Evolutionary conservation across 345 rosid species (phyloP), one percentile per base, ranked within the genome.

Genomic region (Populus pruinosa): DNA sequence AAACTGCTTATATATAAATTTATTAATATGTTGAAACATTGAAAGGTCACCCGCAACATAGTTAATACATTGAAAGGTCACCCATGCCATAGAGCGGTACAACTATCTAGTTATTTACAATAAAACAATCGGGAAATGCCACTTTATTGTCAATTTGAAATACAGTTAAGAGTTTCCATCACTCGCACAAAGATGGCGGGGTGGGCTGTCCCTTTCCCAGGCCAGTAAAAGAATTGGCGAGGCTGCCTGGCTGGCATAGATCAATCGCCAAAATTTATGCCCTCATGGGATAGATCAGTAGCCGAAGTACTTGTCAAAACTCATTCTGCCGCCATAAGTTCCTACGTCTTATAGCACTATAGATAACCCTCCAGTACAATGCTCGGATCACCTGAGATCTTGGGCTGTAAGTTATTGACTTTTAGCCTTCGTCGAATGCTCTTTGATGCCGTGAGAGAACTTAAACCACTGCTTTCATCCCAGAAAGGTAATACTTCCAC

Each of bases 401-500:
- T 85, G 33, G 86, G 80, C 68, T 81, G 88, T 67, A 94, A 76
- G 77, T 88, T 84, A 82, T 84, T 85, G 56, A 91, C 65, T 77
- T 80, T 47, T 23, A 85, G 80, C 55, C 85, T 85, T 82, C 82
- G 76, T 71, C 73, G 86, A 66, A 87, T 63, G 74, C 75, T 73
- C 41, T 86, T 78, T 72, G 83, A 80, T 27, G 80, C 78, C 13
- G 8, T 41, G 2, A 73, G 38, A 70, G 76, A 70, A 50, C 36
- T 81, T 27, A 56, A 78, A 12, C 74, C 69, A 9, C 83, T 62
- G 31, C 70, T 72, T 69, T 38, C 89, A 65, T 72, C 80, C 93
- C 89, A 93, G 73, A 85, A 38, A 13, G 98, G 97, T 76, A 91
- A 79, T 59, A 91, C 80, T 86, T 93, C 96, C 74, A 91, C 79